A percentile compares a stretch with the other conserved stretches of the same genome.
Evolutionary conservation across 371 early-diverging fungal species (phyloP).

Genomic region (Circinella umbellata): DNA sequence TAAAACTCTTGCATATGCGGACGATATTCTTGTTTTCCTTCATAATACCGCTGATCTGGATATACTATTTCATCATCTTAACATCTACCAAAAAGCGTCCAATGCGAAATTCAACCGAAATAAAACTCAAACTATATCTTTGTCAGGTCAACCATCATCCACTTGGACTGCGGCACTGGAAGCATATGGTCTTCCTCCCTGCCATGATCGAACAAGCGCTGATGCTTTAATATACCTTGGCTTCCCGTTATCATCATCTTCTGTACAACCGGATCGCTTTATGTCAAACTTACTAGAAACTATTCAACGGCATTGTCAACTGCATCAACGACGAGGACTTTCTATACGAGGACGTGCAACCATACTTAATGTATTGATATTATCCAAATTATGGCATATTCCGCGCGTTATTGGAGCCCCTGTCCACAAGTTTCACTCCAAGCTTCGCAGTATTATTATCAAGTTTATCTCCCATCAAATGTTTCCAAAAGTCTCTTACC

Average conservation of each 20-base stretch:
- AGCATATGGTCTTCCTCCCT: neutral
- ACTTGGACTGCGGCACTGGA: neutral
- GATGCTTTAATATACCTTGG: constrained; percentile 24
- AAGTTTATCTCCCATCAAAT: constrained; percentile 15
- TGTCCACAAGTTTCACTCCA: neutral
- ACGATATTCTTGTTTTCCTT: constrained; percentile 28
- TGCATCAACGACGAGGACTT: constrained; percentile 15
- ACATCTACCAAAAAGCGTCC: constrained; percentile 19
- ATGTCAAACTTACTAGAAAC: constrained; percentile 14
- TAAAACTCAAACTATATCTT: constrained; percentile 25
- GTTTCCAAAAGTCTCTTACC: constrained; percentile 12
- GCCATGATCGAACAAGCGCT: constrained; percentile 20
- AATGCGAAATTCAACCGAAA: constrained; percentile 26
- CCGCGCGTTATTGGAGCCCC: constrained; percentile 18
- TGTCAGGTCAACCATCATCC: constrained; percentile 17
- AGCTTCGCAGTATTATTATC: constrained; percentile 4
- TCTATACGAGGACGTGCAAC: constrained; percentile 29
- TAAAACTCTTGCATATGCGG: constrained; percentile 26
- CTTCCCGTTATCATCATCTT: constrained; percentile 20
- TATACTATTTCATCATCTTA: constrained; percentile 12
- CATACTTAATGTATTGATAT: constrained; percentile 25
- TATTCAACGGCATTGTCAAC: constrained; percentile 1
- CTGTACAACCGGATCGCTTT: constrained; percentile 17
- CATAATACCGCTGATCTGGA: constrained; percentile 1
- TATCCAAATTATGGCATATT: constrained; percentile 35